Evolutionary conservation across 2,329 filamentous ascomycete genomes (phyloP), one percentile per base, ranked within the genome.

Genomic region (Fragosphaeria purpurea): DNA sequence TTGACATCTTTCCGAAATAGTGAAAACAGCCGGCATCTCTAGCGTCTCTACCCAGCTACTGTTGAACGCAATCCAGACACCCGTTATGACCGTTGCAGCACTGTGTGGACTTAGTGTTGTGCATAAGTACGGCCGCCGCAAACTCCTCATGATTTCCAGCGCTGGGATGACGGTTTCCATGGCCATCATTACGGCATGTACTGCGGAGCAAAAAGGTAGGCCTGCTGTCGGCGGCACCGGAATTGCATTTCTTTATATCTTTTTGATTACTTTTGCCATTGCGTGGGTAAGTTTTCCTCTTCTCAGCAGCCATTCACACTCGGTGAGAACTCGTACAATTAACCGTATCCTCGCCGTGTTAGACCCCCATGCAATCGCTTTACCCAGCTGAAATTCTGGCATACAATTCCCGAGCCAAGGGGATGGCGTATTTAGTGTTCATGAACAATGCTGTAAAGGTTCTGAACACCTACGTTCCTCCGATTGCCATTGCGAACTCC

Each of bases 361-460:
- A 51, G 44, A 51, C 50, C 9, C 50, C 44, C 7, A 47, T 51
- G 41, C 50, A 51, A 34, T 44, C 50, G 5, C 45, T 51, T 11
- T 53, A 53, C 33, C 41, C 47, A 2, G 43, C 46, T 44, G 51
- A 53, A 39, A 44, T 50, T 5, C 51, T 53, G 8, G 22, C 51
- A 8, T 53, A 42, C 47, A 46, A 53, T 12, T 10, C 32, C 7
- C 51, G 50, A 7, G 51, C 51, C 43, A 48, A 46, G 38, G 51
- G 51, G 22, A 44, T 53, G 33, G 51, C 47, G 10, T 48, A 46
- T 42, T 40, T 47, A 12, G 34, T 33, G 10, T 47, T 51, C n/a
- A 47, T 47, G 44, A 44, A 50, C 44, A 53, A 53, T 32, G 40
- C 47, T 31, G 46, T 47, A 34, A 46, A 46, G 38, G 47, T 53